Evolutionary conservation across 2,329 filamentous ascomycete genomes (phyloP), one percentile per base, ranked within the genome.

Genomic region (Mariannaea elegans): DNA sequence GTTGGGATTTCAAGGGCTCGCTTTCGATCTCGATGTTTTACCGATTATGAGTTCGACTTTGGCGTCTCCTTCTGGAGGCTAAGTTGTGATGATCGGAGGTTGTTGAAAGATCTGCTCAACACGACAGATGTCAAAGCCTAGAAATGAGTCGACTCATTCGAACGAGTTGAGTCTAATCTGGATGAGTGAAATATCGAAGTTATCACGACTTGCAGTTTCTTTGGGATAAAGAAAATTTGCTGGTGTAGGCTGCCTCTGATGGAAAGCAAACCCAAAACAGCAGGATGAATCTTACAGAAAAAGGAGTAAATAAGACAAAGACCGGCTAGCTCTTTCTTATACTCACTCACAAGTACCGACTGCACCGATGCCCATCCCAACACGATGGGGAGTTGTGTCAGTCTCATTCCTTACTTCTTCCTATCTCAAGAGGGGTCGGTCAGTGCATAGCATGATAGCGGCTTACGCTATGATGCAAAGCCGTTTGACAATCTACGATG

Each of bases 311-410:
- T 29, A 14, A 24, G 18, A 38, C 10, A 47, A 31, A 50, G 56
- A 50, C 29, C 49, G 27, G 24, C 32, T 14, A 24, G 46, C 49
- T 54, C 55, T 50, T 41, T 61, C 59, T 61, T 61, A 61, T 61
- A 61, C 44, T 57, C 29, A 19, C 23, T 3, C 39, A 14, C 32
- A 7, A 29, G 32, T 38, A 23, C 12, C 32, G 29, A 29, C 13
- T 41, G 42, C 42, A 46, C 31, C 31, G 16, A 10, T 7, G 29
- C 41, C 50, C 56, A 45, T 42, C 44, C 56, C 56, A 48, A 48
- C 42, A 32, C 16, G 41, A 45, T 12, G 47, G 48, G 48, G 39
- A 34, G 19, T 24, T 41, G 34, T 58, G 24, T 54, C 38, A 54
- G 50, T 49, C 56, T 59, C 50, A 50, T 58, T 34, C 48, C 47